phyloP scores from a whole-genome alignment of 2,329 filamentous ascomycete species.

The Dactylonectria estremocensis region DNA sequence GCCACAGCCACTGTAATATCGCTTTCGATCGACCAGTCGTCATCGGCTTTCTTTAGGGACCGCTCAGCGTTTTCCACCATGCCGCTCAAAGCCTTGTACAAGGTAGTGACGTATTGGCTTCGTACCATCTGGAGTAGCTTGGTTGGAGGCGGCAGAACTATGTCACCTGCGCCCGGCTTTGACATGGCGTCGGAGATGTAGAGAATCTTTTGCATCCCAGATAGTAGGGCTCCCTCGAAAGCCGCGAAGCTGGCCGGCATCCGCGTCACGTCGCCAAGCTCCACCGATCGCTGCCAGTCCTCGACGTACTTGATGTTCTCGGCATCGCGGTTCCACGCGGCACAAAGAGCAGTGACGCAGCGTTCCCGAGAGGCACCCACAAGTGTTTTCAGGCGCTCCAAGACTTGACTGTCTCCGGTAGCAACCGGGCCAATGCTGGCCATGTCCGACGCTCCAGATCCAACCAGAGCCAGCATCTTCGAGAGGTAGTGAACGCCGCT shows the following conservation, averaged over 20 bases:
- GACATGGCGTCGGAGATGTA: slow-evolving; percentile 90
- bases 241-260: slow-evolving; percentile 90
- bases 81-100: slow-evolving; percentile 94
- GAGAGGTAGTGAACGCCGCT: slow-evolving; percentile 93
- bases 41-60: slow-evolving; percentile 74
- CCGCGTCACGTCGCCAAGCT: slow-evolving; percentile 88
- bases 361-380: slow-evolving; percentile 87
- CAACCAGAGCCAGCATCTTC: slow-evolving; percentile 85
- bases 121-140: slow-evolving; percentile 94
- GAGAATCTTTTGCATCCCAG: slow-evolving; percentile 93
- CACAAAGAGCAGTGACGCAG: slow-evolving; percentile 87
- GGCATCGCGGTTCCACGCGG: slow-evolving; percentile 93
- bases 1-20: slow-evolving; percentile 58
- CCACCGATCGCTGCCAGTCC: slow-evolving; percentile 89
- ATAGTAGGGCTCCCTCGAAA: slow-evolving; percentile 86
- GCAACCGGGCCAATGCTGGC: slow-evolving; percentile 80
- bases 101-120: slow-evolving; percentile 90
- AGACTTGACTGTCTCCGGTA: slow-evolving; percentile 66
- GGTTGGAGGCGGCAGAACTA: slow-evolving; percentile 86
- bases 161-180: slow-evolving; percentile 80
- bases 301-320: slow-evolving; percentile 94
- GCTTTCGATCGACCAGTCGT: slow-evolving; percentile 70
- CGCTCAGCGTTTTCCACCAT: slow-evolving; percentile 98
- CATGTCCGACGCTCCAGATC: slow-evolving; percentile 90
- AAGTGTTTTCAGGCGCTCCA: slow-evolving; percentile 82